These are phyloP conservation scores for Karstenula rhodostoma DNA, from an alignment of 2,329 filamentous ascomycete species.

Conservation along the genomic window DNA sequence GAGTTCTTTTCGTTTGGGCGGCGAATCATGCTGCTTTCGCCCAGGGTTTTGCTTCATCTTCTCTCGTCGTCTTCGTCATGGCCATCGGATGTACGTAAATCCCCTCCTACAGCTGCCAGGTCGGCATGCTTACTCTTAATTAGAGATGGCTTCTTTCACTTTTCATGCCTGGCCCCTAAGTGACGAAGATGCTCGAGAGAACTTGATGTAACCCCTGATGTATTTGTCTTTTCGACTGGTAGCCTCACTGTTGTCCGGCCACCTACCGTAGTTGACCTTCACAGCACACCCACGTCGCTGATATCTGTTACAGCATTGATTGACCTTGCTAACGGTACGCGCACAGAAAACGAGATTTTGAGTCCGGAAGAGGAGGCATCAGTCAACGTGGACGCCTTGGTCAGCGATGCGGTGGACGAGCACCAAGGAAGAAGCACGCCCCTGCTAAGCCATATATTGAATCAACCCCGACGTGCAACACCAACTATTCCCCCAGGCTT, in stretches of 20 bases:
- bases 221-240: slow-evolving; percentile 37
- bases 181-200: slow-evolving; percentile 53
- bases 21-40: slow-evolving; percentile 45
- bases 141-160: slow-evolving; percentile 50
- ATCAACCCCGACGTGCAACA: slow-evolving; percentile 52
- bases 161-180: slow-evolving; percentile 40
- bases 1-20: slow-evolving; percentile 41
- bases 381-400: slow-evolving; percentile 72
- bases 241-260: slow-evolving; percentile 23
- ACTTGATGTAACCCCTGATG: slow-evolving; percentile 35
- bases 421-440: slow-evolving; percentile 41
- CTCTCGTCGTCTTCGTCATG: slow-evolving; percentile 57
- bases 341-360: slow-evolving; percentile 67
- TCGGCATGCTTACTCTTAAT: slow-evolving; percentile 54
- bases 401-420: slow-evolving; percentile 61
- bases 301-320: slow-evolving; percentile 10
- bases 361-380: slow-evolving; percentile 68
- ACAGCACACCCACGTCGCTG: background rate
- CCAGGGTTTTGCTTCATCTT: slow-evolving; percentile 44
- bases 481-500: slow-evolving; percentile 58
- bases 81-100: slow-evolving; percentile 55
- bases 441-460: slow-evolving; percentile 35
- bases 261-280: slow-evolving; percentile 28
- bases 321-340: slow-evolving; percentile 53
- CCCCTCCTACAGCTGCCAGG: slow-evolving; percentile 49